A percentile compares a stretch with the other conserved stretches of the same genome.
phyloP scores from a whole-genome alignment of 176 grass and related monocot genomes.

The sorghum (Sorghum bicolor) region Sorghum_bicolor_NCBIv3 NC_012870.2:79089001-79089500 shows the following conservation, averaged over 20 bases:
- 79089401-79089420: background rate
- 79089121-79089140: background rate
- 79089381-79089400: background rate
- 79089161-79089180: background rate
- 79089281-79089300: too few relatives aligned
- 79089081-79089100: background rate
- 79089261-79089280: background rate
- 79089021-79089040: background rate
- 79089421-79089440: background rate
- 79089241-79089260: background rate
- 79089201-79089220: background rate
- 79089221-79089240: background rate
- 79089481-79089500: background rate
- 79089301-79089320: background rate
- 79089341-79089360: background rate
- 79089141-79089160: background rate
- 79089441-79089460: background rate
- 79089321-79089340: background rate
- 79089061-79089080: background rate
- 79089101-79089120: background rate
- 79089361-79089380: background rate
- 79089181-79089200: background rate
- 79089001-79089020: background rate
- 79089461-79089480: background rate
- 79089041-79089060: background rate